These are phyloP conservation scores for Claviceps pazoutovae DNA, from an alignment of 2,329 filamentous ascomycete genomes.

Conservation along the genomic window DNA sequence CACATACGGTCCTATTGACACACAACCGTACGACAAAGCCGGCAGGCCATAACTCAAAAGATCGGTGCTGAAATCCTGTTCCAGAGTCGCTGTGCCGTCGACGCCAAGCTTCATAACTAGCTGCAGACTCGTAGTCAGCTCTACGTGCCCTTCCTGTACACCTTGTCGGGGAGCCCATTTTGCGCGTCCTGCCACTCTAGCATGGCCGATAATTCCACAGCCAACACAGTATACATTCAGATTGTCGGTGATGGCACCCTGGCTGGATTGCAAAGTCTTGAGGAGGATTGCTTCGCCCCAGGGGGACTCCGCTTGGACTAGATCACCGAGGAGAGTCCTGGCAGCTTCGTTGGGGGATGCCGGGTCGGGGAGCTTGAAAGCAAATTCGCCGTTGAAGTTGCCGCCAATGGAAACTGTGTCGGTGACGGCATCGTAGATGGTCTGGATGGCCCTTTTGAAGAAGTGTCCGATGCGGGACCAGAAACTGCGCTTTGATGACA, in stretches of 20 bases:
- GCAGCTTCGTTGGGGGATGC: neutral
- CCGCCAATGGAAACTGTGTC: constrained; percentile 5
- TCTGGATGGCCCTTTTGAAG: neutral
- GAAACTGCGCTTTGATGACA: constrained; percentile 3
- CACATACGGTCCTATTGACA: constrained; percentile 14
- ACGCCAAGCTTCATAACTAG: constrained; percentile 14
- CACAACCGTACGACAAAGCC: constrained; percentile 13
- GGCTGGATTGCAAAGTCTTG: neutral
- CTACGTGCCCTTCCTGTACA: constrained; percentile 11
- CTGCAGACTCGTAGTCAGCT: neutral
- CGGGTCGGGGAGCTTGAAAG: constrained; percentile 11
- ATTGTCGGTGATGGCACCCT: neutral
- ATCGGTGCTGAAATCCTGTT: constrained; percentile 9
- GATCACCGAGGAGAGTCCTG: neutral
- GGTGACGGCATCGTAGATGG: neutral
- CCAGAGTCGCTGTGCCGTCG: constrained; percentile 13
- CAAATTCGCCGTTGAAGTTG: constrained; percentile 7
- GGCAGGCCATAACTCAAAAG: constrained; percentile 14
- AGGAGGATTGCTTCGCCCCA: constrained; percentile 5
- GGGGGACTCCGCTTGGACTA: neutral
- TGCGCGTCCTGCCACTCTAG: constrained; percentile 2
- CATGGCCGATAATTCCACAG: constrained; percentile 3
- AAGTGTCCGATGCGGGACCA: constrained; percentile 1
- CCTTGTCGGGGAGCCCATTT: constrained; percentile 6
- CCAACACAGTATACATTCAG: constrained; percentile 4